Conservation (phyloP, 1,284 basidiomycete genomes). For the Ustilago bromivora region DNA sequence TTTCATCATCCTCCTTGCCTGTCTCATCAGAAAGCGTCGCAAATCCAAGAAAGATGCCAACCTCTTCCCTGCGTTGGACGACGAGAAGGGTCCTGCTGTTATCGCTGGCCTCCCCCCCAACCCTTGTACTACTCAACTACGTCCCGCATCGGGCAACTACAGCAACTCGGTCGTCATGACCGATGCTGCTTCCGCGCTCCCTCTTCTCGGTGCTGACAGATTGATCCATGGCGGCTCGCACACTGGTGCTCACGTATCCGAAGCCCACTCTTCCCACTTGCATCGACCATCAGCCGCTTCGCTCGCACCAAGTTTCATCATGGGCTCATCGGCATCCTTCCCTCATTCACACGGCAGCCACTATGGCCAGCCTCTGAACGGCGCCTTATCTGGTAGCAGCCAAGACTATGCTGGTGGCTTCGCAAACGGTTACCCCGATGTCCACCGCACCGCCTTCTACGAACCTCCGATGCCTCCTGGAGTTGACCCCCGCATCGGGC, state of each 20-base stretch:
- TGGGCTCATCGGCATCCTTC: conserved; percentile 30
- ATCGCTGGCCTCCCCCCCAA: conserved; percentile 40
- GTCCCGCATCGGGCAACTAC: conserved; percentile 27
- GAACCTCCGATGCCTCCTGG: conserved; percentile 30
- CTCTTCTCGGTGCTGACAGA: conserved; percentile 21
- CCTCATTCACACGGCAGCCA: conserved; percentile 33
- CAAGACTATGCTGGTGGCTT: conserved; percentile 12
- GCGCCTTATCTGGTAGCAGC: neutral
- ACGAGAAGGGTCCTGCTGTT: conserved; percentile 32
- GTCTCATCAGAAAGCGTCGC: conserved; percentile 17
- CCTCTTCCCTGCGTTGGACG: conserved; percentile 25
- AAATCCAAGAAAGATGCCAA: conserved; percentile 25
- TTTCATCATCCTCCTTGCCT: conserved; percentile 18
- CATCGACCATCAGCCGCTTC: conserved; percentile 34
- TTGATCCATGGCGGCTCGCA: conserved; percentile 27
- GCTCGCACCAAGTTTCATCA: conserved; percentile 33
- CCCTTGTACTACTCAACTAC: conserved; percentile 19
- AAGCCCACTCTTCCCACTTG: conserved; percentile 22
- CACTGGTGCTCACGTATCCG: conserved; percentile 5
- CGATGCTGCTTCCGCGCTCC: conserved; percentile 26
- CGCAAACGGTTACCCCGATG: conserved; percentile 30
- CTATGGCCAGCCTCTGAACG: conserved; percentile 13
- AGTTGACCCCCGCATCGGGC: conserved; percentile 12
- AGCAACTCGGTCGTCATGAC: conserved; percentile 32
- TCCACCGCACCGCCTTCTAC: conserved; percentile 33